Base-by-base conservation (phyloP, 768 basidiomycete genomes). In the Russula brevipes region DNA sequence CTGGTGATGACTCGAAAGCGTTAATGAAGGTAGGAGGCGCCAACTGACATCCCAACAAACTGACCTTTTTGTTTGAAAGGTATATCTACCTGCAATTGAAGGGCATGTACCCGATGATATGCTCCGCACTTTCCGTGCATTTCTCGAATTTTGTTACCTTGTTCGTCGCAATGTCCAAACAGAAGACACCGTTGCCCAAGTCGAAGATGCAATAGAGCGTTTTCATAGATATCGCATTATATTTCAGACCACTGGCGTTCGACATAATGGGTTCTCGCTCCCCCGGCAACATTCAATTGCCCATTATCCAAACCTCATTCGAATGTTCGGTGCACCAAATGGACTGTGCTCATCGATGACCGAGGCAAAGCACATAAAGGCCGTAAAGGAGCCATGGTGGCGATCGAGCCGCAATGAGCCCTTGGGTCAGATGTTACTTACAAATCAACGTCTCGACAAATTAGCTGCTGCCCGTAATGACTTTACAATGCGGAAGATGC, bases 111-210 rank as follows among this genome's bases (percentile, higher is more conserved):
- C 31, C 2, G 31, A 50, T 35, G 14, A 33, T 0, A 17, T 50
- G 6, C 5, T 17, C 31, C 33, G 2, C 14, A 33, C 14, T 17
- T 14, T 50, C 1, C 1, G n/a, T 2, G 33, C 55, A 0, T 57
- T 57, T 12, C n/a, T 57, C 0, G 55, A 46, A 66, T 63, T 0
- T 47, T 73, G 36, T 72, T 67, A 44, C 71, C 46, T 57, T 17
- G 12, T 35, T 24, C 33, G 19, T 2, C n/a, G 33, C 12, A 12
- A 57, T 12, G 6, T 1, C 2, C 0, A 24, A 3, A 7, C 45
- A 19, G 24, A 46, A 19, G 5, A 46, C 8, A n/a, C 17, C 44
- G 1, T 14, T 57, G 42, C 10, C 6, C 3, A 11, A 19, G 1
- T 57, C 46, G n/a, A 5, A 2, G 4, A 3, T 19, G 1, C 17